Base-by-base conservation (phyloP, 257 asterid genomes). In the Leptodermis oblonga region DNA sequence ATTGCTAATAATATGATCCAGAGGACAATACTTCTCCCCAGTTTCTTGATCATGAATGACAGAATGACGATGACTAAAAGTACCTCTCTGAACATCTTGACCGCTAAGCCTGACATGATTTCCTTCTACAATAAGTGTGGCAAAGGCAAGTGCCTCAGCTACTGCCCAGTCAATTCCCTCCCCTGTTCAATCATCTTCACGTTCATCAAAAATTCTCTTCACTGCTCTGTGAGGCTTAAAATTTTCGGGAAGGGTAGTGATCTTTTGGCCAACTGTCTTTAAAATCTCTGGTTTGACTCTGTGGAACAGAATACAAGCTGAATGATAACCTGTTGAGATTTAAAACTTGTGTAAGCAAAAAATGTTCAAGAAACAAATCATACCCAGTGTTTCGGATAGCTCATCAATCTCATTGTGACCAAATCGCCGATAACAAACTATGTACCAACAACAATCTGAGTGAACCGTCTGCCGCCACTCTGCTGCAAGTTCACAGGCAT, bases 151-250 rank as follows among this genome's bases (percentile, higher is more conserved):
- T 43, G 97, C 96, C 82, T 92, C 98, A 46, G 85, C 98, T 54
- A 92, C 78, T 14, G 96, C 98, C 98, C 98, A 92, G 81, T 92
- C 98, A 72, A 92, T 90, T 37, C 98, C 97, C 73, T 92, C 97
- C 74, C 95, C 96, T 65, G 91, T 73, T 85, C 96, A 53, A 92
- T 92, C 98, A 92, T 92, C 84, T 90, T 90, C 88, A 66, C 97
- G 97, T 13, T 92, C 97, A 46, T 85, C 89, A 81, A 84, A 90
- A 42, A 88, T 85, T 77, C 85, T 92, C 81, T 84, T 88, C 48
- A 92, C 90, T 39, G 93, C 90, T 84, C 90, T 84, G 62, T 92
- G 98, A 67, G 92, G 87, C 82, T 86, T 90, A 74, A 90, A 92
- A 15, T 76, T 84, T 36, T 81, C 96, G n/a, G 98, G 98, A 70